These are phyloP conservation scores for Abrus pulchellus DNA, from an alignment of 306 rosid species.

Conservation along the genomic window DNA sequence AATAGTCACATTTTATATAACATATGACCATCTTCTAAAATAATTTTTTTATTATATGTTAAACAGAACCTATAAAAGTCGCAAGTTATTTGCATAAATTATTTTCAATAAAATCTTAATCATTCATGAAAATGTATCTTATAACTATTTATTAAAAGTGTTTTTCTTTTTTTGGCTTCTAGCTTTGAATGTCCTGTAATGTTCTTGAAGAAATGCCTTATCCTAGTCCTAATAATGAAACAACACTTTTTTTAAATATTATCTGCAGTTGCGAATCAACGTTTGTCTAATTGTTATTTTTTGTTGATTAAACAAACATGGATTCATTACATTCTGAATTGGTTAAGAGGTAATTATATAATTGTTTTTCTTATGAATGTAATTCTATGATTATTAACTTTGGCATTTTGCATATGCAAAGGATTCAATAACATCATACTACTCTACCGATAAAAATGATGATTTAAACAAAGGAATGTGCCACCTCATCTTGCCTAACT, in stretches of 20 bases:
- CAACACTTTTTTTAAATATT: background rate
- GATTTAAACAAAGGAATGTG: background rate
- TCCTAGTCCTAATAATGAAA: background rate
- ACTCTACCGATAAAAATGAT: background rate
- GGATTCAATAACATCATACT: background rate
- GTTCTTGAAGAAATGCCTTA: background rate
- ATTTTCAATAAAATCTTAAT: too few relatives aligned
- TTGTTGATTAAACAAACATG: background rate
- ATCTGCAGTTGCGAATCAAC: background rate
- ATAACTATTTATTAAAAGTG: too few relatives aligned
- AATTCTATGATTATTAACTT: background rate
- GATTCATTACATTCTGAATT: background rate
- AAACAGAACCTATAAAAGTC: too few relatives aligned
- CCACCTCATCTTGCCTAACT: background rate
- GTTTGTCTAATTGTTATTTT: background rate
- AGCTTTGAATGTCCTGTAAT: background rate
- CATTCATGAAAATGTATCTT: too few relatives aligned
- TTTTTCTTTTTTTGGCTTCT: too few relatives aligned
- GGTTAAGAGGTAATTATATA: background rate
- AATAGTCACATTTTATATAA: background rate
- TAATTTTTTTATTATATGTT: too few relatives aligned
- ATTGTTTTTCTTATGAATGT: too few relatives aligned
- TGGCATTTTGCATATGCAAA: background rate
- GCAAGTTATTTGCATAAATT: too few relatives aligned
- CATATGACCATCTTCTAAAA: background rate